phyloP scores from a whole-genome alignment of 2,329 filamentous ascomycete species.

The Trichoderma sp. region DNA sequence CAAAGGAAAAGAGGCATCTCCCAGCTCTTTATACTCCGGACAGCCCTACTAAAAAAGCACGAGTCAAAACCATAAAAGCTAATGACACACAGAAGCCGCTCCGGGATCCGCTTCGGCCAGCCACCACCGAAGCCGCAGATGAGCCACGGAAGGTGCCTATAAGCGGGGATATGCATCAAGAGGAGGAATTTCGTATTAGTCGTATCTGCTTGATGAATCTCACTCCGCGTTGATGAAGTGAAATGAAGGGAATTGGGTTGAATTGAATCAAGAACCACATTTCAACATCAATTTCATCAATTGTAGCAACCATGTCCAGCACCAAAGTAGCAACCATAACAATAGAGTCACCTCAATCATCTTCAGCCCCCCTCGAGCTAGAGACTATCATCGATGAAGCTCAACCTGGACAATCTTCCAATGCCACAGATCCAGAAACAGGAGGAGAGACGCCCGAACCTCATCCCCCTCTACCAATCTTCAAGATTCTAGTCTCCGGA shows the following conservation, averaged over 20 bases:
- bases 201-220: background rate
- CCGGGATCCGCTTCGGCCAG: constrained; percentile 13
- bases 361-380: background rate
- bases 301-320: background rate
- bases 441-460: background rate
- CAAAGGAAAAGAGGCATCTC: background rate
- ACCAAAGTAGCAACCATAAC: background rate
- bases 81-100: constrained; percentile 7
- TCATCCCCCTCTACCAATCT: background rate
- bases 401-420: background rate
- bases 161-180: constrained; percentile 12
- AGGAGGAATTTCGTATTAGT: background rate
- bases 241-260: background rate
- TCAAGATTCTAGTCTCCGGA: constrained; percentile 7
- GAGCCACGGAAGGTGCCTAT: constrained; percentile 13
- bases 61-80: background rate
- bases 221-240: background rate
- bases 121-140: constrained; percentile 3
- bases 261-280: background rate
- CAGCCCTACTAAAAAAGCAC: background rate
- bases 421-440: background rate
- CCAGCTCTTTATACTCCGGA: background rate
- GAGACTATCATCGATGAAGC: background rate
- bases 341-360: background rate
- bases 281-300: background rate